Evolutionary conservation across 2,329 filamentous ascomycete species (phyloP), one percentile per base, ranked within the genome.

Genomic region (Fonsecaea multimorphosa): DNA sequence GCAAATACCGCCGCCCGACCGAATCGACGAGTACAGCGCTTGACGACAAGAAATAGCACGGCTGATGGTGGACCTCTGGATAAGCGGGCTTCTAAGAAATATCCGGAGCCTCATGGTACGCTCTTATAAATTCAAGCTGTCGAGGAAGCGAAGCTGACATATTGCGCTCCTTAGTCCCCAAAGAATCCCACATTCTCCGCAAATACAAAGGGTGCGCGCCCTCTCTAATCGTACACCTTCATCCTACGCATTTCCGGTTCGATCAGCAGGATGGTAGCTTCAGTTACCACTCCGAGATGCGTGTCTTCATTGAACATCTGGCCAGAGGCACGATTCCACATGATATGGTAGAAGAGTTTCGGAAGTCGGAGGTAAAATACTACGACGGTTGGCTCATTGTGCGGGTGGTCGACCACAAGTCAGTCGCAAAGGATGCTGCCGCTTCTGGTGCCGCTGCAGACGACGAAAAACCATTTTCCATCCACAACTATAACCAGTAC

Each of bases 381-480:
- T 99, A 98, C 76, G 93, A 98, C 77, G 93, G 86, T 34, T 97
- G 94, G 74, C 85, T 99, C 64, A 98, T 99, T 71, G 93, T 99
- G 38, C 90, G 96, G 77, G 83, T 98, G n/a, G 87, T 96, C 73
- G 92, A 98, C 76, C 91, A 97, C 80, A 91, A 91, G 73, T 87
- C 89, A 0, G 81, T 81, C 49, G 83, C 84, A 68, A 81, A 84
- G 71, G 88, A 92, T 70, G 76, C 81, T 9, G 87, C 86, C 71
- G 83, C 82, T 72, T 80, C 81, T 63, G 84, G 81, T 57, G 82
- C 80, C 58, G 81, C 81, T 29, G 82, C 86, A 1, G 85, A 86
- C 38, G 88, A 84, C 70, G 89, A 89, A 61, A 85, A 85, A 2
- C 87, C 89, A 11, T 94, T 91, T 69, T 97, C 93, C 0, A 89